phyloP scores from a whole-genome alignment of 2,329 filamentous ascomycete genomes.

The Metarhizium humberi region DNA sequence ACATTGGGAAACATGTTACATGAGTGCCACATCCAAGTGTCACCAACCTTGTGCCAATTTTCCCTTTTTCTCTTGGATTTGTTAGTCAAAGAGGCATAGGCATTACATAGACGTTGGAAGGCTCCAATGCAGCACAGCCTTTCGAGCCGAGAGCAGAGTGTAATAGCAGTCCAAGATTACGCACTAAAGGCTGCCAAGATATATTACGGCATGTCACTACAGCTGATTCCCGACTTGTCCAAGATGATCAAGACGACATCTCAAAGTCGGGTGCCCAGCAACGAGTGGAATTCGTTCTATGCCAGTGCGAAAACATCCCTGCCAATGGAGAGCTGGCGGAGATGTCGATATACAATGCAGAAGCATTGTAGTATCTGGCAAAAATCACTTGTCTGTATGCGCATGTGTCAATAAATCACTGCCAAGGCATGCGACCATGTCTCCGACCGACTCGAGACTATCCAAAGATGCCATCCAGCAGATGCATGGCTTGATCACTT shows the following conservation, averaged over 20 bases:
- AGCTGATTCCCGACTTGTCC: constrained; percentile 49
- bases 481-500: background rate
- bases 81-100: too few species aligned
- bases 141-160: background rate
- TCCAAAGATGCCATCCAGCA: background rate
- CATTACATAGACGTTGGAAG: too few species aligned
- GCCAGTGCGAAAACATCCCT: constrained; percentile 48
- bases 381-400: constrained; percentile 8
- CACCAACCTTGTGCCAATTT: too few species aligned
- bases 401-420: background rate
- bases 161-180: background rate
- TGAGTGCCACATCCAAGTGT: too few species aligned
- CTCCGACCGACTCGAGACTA: background rate
- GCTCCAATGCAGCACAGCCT: too few species aligned
- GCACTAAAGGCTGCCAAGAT: background rate
- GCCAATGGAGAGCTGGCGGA: constrained; percentile 34
- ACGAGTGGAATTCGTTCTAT: constrained; percentile 40
- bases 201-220: constrained; percentile 37
- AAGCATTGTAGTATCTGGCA: constrained; percentile 27
- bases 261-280: constrained; percentile 48
- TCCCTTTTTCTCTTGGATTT: too few species aligned
- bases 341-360: constrained; percentile 37
- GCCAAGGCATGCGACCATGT: background rate
- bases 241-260: constrained; percentile 44
- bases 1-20: too few species aligned